Evolutionary conservation across 176 grass and related monocot genomes (phyloP), one percentile per base, ranked within the genome.

Genomic region (Sorghum bicolor): DNA sequence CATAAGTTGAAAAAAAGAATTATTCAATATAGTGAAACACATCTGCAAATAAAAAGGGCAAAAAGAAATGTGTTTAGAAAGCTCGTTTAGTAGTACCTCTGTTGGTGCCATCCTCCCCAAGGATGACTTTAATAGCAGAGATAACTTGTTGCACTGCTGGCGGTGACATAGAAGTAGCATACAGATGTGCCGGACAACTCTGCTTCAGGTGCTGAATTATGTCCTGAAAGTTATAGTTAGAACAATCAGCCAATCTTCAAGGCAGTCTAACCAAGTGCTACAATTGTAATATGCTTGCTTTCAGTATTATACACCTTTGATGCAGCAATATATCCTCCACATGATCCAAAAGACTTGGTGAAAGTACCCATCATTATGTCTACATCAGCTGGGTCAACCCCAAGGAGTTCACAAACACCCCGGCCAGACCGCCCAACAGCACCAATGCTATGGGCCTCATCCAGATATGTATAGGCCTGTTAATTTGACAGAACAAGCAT

Each of bases 331-430:
- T 97, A 94, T 66, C 94, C 94, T 76, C 92, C 94, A 81, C 80
- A 94, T 76, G 92, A 97, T 67, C 94, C 92, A 80, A 92, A 94
- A 17, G 92, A 92, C 77, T 97, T 94, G 28, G 92, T 94, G 73
- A 92, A 97, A 57, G 88, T 97, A 41, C 94, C 94, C 94, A 97
- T 97, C 94, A 94, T 94, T 65, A 94, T 92, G 71, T 97, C 90
- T 4, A 97, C 83, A 66, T 97, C 89, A 84, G 80, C 80, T 70
- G 89, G 83, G 48, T 94, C 90, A 32, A 97, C 94, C 43, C 92
- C 94, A 37, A 97, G 82, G 53, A 97, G 89, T 71, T 97, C 94
- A 55, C 94, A 97, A 81, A 97, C 88, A 26, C 94, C 92, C n/a
- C 90, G 71, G 11, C 92, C 94, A 67, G 94, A 90, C 82, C 92